Base-by-base conservation (phyloP, 2,329 filamentous ascomycete genomes). In the Botrytis tulipae region DNA sequence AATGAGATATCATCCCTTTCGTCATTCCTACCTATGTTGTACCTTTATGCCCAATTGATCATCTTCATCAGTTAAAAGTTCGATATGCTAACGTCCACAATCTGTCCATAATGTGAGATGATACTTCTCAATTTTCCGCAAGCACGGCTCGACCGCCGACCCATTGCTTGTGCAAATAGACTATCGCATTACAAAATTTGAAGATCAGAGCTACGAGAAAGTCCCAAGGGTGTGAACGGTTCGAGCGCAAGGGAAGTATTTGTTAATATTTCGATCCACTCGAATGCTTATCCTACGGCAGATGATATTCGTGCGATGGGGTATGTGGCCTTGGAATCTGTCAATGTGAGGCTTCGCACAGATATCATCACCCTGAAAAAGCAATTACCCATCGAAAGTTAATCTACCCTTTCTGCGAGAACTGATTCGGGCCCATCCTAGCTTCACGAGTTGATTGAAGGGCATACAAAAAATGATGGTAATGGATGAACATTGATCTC, bases 371-470 rank as follows among this genome's bases (percentile, higher is more conserved):
- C 7, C 16, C 7, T 16, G 7, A 40, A 29, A 29, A 9, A 40
- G 60, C 60, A 42, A 20, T 20, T 25, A 7, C n/a, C 29, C 2
- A n/a, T 37, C 10, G 29, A 37, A n/a, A 37, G 8, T 20, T 20
- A 20, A 25, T 12, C 65, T 20, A 8, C 16, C 7, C 7, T 25
- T 37, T 20, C 16, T 48, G 1, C 25, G 32, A 7, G 37, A 54
- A 9, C 2, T 6, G 7, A 16, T 22, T 7, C 25, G 9, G 3
- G 1, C 4, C 0, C 1, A 29, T 32, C 25, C 8, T 7, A 22
- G 22, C 25, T 16, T 12, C 25, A 20, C 3, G 25, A 37, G n/a
- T 54, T 40, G 14, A 20, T 20, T 16, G n/a, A 40, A 40, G 7
- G 8, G 7, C 10, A 37, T 14, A n/a, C 14, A 14, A 12, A 37